These are phyloP conservation scores for Penicillium sumatraense DNA, from an alignment of 2,329 filamentous ascomycete genomes.

Conservation along the genomic window DNA sequence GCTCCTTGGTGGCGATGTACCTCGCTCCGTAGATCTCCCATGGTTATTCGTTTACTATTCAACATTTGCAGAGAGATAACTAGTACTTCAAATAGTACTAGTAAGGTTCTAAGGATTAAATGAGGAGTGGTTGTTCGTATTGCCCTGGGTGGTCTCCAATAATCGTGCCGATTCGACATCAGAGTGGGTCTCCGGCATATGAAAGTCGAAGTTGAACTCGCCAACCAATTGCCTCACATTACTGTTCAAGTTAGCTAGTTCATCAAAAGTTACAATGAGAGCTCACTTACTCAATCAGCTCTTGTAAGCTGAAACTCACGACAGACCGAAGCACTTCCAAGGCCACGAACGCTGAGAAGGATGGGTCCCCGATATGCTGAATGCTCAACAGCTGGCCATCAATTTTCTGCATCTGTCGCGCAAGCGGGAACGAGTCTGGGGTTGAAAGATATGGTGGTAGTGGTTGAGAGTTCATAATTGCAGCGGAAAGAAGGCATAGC, in stretches of 20 bases:
- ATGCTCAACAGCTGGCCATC: slow-evolving; percentile 64
- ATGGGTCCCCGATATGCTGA: slow-evolving; percentile 68
- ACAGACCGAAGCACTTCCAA: slow-evolving; percentile 61
- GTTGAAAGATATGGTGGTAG: slow-evolving; percentile 70
- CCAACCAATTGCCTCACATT: slow-evolving; percentile 37
- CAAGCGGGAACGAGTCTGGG: slow-evolving; percentile 64
- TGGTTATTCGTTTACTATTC: too few species aligned
- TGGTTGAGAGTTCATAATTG: slow-evolving; percentile 66
- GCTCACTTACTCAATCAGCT: slow-evolving; percentile 32
- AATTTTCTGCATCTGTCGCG: slow-evolving; percentile 59
- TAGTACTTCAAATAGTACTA: too few species aligned
- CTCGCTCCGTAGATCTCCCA: too few species aligned
- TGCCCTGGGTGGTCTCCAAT: neutral
- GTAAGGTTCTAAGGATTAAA: neutral
- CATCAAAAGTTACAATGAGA: neutral
- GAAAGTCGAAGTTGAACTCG: slow-evolving; percentile 37
- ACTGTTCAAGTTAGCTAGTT: slow-evolving; percentile 20
- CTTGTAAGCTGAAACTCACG: slow-evolving; percentile 34
- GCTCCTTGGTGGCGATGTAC: too few species aligned
- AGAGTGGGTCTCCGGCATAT: slow-evolving; percentile 7
- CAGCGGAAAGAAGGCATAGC: slow-evolving; percentile 69
- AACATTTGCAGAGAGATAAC: too few species aligned
- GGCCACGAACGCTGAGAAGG: slow-evolving; percentile 74
- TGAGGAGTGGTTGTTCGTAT: neutral
- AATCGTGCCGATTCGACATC: slow-evolving; percentile 14